A percentile compares a stretch with the other conserved stretches of the same genome.
Evolutionary conservation across 345 rosid genomes (phyloP).

Genomic region (Acer negundo): DNA sequence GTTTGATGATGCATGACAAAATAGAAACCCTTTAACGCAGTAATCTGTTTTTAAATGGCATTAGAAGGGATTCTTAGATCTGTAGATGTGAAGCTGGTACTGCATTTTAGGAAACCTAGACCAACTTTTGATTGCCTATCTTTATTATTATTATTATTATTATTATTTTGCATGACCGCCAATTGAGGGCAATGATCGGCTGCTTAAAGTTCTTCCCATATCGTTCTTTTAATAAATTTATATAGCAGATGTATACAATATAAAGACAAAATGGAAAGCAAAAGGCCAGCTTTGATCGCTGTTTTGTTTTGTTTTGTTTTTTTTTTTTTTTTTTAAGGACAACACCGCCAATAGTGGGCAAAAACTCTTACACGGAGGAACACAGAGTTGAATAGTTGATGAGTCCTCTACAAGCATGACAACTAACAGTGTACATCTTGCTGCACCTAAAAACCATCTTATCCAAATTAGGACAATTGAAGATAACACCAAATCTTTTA

Average conservation of each 20-base stretch:
- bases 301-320: too few species aligned
- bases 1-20: background rate
- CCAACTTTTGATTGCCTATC: background rate
- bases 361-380: too few species aligned
- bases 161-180: background rate
- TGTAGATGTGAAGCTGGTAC: background rate
- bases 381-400: too few species aligned
- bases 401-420: background rate
- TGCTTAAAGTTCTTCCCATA: background rate
- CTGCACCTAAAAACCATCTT: background rate
- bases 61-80: conserved; percentile 18
- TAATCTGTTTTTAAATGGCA: background rate
- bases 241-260: background rate
- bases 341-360: background rate
- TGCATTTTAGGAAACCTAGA: background rate
- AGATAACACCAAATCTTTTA: background rate
- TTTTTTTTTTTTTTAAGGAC: background rate
- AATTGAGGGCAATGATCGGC: background rate
- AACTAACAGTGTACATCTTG: background rate
- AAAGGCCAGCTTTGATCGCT: background rate
- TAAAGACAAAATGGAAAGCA: background rate
- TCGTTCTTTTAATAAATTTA: background rate
- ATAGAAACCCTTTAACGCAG: conserved; percentile 3
- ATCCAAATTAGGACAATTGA: background rate
- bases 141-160: background rate